phyloP scores from a whole-genome alignment of 768 basidiomycete genomes.

The Tricholoma hemisulphureum region DNA sequence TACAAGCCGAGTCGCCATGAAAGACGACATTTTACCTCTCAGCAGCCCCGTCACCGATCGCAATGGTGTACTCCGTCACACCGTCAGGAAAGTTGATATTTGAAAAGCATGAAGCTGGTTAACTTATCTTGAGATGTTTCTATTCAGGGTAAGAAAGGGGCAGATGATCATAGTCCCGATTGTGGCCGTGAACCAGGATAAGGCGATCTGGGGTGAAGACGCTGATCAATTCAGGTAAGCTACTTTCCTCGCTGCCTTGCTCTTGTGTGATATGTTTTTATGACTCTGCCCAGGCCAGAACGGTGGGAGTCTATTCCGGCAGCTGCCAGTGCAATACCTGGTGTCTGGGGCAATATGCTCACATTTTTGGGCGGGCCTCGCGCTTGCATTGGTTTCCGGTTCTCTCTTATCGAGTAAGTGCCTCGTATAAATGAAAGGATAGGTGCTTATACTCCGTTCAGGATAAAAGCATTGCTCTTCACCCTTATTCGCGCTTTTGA shows the following conservation, averaged over 20 bases:
- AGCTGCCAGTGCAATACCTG: conserved; percentile 45
- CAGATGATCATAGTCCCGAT: conserved; percentile 51
- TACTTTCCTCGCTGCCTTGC: conserved; percentile 25
- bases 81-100: conserved; percentile 35
- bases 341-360: conserved; percentile 58
- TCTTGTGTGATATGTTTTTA: not conserved
- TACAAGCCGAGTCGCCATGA: conserved; percentile 43
- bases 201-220: conserved; percentile 62
- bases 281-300: conserved; percentile 54
- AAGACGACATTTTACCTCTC: conserved; percentile 55
- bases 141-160: conserved; percentile 43
- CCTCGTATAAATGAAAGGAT: not conserved
- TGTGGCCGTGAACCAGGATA: conserved; percentile 47
- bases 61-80: conserved; percentile 38
- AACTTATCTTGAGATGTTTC: not conserved
- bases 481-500: conserved; percentile 52
- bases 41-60: conserved; percentile 43
- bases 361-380: conserved; percentile 65
- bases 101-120: not conserved
- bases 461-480: conserved; percentile 44
- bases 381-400: conserved; percentile 67
- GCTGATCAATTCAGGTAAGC: conserved; percentile 57
- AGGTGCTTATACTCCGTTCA: conserved; percentile 5
- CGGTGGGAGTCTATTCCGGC: conserved; percentile 57
- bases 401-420: conserved; percentile 54